Evolutionary conservation across 192 early-diverging fungal species (phyloP), one percentile per base, ranked within the genome.

Genomic region (Rhizophagus prolifer): DNA sequence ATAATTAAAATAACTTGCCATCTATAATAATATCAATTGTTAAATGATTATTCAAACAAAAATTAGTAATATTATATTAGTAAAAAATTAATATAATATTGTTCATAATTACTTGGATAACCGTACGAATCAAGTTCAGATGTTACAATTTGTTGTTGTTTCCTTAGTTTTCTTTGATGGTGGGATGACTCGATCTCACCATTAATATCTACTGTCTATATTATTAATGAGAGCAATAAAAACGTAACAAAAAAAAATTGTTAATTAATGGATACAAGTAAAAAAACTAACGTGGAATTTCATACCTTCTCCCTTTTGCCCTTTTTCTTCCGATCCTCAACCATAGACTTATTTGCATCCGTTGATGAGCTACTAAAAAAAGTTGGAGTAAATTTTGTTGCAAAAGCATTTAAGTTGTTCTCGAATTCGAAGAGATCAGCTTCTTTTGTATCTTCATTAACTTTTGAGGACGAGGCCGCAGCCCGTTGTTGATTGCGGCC

Each of bases 381-480:
- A 4, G 66, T 6, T 4, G 69, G 69, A 0, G 28, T 73, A 9
- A 73, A 73, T 61, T 36, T 21, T 38, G 44, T 13, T 31, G 71
- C 71, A 16, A 73, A 36, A 23, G 30, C 26, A 73, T 73, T 73
- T n/a, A 73, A 34, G 13, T 73, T 73, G 23, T 73, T 73, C 10
- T 73, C 71, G 31, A 58, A 10, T 1, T 73, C 71, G 10, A 58
- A 50, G 16, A 26, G 38, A 5, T 58, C 70, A 50, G 4, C 13
- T 14, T 73, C 71, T 41, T 60, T 73, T 34, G 12, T 36, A 13
- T 73, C 31, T 4, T 30, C 54, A 36, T 21, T 61, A 0, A n/a
- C 5, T 38, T 14, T 58, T 10, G 47, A 47, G 14, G 28, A 30
- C 38, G 21, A n/a, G 16, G 31, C 30, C 1, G 70, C 46, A 46